These are phyloP conservation scores for Talaromyces liani DNA, from an alignment of 495 filamentous ascomycete species.

Conservation along the genomic window DNA sequence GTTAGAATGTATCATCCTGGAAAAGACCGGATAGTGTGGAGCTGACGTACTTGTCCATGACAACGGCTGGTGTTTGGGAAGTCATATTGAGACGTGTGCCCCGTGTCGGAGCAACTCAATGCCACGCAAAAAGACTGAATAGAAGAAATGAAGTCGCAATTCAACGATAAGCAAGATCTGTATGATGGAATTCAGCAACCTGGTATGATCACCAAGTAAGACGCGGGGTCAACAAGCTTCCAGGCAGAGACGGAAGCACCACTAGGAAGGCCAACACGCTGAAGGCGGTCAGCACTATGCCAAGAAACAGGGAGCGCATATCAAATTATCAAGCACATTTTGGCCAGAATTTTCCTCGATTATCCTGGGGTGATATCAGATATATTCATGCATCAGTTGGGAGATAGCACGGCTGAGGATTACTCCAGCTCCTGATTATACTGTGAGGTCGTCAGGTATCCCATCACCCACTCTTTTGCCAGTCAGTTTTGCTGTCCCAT, in stretches of 20 bases:
- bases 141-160: neutral
- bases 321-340: no score
- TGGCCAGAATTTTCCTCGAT: no score
- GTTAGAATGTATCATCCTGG: slow-evolving; percentile 14
- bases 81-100: slow-evolving; percentile 56
- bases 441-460: no score
- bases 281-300: slow-evolving; percentile 6
- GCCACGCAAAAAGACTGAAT: neutral
- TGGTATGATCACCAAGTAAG: neutral
- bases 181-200: neutral
- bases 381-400: no score
- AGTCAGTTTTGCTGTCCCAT: no score
- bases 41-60: slow-evolving; percentile 98
- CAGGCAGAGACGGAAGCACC: neutral
- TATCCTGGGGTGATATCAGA: no score
- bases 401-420: no score
- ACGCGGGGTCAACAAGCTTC: slow-evolving; percentile 6
- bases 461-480: no score
- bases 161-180: neutral
- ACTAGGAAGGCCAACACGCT: neutral
- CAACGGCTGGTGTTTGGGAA: slow-evolving; percentile 98
- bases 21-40: slow-evolving; percentile 11
- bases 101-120: slow-evolving; percentile 2
- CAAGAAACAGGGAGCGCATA: no score
- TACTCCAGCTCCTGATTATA: no score